Percentiles rank a stretch among this genome's conserved stretches.
These are phyloP conservation scores for Backusella sp. DNA, from an alignment of 192 early-diverging fungal genomes.

Conservation along the genomic window DNA sequence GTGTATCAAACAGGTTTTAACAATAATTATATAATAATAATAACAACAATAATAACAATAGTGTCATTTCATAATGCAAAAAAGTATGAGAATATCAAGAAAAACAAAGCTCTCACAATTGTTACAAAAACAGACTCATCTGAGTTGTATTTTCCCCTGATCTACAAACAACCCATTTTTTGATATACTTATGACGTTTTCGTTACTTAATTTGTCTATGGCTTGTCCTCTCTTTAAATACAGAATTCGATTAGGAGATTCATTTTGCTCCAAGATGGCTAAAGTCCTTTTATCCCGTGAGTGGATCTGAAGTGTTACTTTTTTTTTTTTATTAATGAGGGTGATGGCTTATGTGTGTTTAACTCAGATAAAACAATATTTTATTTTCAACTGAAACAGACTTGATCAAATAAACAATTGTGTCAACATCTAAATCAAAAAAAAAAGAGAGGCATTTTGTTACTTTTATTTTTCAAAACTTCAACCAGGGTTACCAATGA, in stretches of 20 bases:
- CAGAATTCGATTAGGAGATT: not conserved
- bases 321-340: not conserved
- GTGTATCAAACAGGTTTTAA: not conserved
- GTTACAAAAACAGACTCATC: constrained; percentile 2
- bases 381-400: not conserved
- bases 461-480: not conserved
- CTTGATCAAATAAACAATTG: not conserved
- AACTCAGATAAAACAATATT: constrained; percentile 1
- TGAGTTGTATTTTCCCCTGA: not conserved
- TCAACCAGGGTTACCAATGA: not conserved
- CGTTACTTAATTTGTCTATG: not conserved
- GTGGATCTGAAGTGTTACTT: not conserved
- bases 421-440: not conserved
- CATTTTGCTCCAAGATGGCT: not conserved
- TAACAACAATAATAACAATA: not conserved
- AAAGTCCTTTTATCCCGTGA: not conserved
- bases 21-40: not conserved
- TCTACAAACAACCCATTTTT: not conserved
- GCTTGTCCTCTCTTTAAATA: not conserved
- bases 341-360: not conserved
- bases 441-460: not conserved
- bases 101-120: not conserved
- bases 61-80: not conserved
- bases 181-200: not conserved
- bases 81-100: not conserved